A percentile compares a stretch with the other conserved stretches of the same genome.
Evolutionary conservation across 2,329 filamentous ascomycete species (phyloP).

Genomic region (Hysterium pulicare): DNA sequence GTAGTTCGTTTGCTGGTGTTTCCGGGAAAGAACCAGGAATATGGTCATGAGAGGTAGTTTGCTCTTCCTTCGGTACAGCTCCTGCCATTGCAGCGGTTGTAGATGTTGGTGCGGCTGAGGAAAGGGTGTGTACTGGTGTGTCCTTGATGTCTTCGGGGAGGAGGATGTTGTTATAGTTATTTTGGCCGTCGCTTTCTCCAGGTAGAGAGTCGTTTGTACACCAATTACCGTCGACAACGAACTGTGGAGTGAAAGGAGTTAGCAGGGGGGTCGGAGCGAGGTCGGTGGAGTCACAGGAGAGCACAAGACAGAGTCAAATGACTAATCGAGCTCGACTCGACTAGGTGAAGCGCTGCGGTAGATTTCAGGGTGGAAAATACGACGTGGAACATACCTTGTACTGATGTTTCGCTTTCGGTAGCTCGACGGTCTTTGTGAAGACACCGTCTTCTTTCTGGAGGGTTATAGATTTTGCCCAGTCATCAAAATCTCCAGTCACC

Average conservation of each 20-base stretch:
- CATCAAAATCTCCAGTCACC: constrained; percentile 93
- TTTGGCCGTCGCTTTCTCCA: constrained; percentile 75
- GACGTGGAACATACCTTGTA: constrained; percentile 74
- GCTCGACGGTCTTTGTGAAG: constrained; percentile 77
- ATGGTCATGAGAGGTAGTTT: constrained; percentile 29
- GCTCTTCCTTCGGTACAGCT: constrained; percentile 59
- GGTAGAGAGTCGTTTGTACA: constrained; percentile 75
- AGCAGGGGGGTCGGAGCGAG: constrained; percentile 2
- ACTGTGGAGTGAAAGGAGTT: constrained; percentile 58
- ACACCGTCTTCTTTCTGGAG: constrained; percentile 68
- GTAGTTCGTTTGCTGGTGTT: constrained; percentile 40
- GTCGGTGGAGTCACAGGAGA: no score
- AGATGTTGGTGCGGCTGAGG: constrained; percentile 65
- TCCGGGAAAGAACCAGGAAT: constrained; percentile 67
- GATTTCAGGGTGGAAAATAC: constrained; percentile 6
- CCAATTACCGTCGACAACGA: constrained; percentile 93
- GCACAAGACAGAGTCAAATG: no score
- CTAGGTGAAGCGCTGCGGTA: background rate
- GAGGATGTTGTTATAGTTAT: constrained; percentile 92
- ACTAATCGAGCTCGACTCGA: no score
- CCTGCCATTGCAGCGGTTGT: constrained; percentile 69
- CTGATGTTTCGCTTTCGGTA: constrained; percentile 71
- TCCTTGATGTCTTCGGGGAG: constrained; percentile 66
- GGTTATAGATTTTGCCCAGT: constrained; percentile 84
- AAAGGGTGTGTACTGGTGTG: constrained; percentile 55